Evolutionary conservation across 2,329 filamentous ascomycete species (phyloP), one percentile per base, ranked within the genome.

Genomic region (Fusarium sp.): DNA sequence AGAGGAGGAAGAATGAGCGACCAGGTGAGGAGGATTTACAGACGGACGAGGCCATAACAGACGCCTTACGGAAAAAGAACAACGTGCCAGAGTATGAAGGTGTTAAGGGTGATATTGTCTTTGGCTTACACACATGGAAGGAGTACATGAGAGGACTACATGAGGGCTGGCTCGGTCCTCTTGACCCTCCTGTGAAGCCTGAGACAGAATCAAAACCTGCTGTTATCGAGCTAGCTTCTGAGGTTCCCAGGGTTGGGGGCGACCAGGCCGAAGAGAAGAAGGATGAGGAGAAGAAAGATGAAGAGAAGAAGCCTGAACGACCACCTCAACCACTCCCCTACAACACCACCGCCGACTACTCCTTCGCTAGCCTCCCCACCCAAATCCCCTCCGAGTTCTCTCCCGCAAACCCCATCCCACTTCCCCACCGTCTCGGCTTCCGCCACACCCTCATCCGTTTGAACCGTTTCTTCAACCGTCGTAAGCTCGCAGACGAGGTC

Each of bases 41-140:
- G 45, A 82, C 80, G 14, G 79, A 80, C 2, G 84, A 87, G 50
- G 84, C 87, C 48, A 78, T 89, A 10, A 80, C 96, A 7, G 84
- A 89, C 60, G 83, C 86, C 11, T 81, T 91, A 52, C 86, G 94
- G 71, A 83, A 84, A 74, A 86, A 83, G 68, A 88, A 89, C 63
- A 90, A 90, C 8, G 87, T 95, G 11, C 84, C 83, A 26, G 89
- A 92, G 33, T 95, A 91, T 75, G 84, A 90, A 6, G 94, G 92
- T 11, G 83, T 91, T 22, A 86, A 87, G 66, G 96, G 96, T 44
- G 95, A 98, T 76, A 85, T 99, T 51, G 89, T 98, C 19, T 88
- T 99, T 72, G 96, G 96, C 14, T 84, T 95, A 57, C 92, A 97
- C 77, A 90, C 95, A 11, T 99, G 96, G 96, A 99, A 97, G 81